Base-by-base conservation (phyloP, 345 rosid genomes). In the Camelina laxa region DNA sequence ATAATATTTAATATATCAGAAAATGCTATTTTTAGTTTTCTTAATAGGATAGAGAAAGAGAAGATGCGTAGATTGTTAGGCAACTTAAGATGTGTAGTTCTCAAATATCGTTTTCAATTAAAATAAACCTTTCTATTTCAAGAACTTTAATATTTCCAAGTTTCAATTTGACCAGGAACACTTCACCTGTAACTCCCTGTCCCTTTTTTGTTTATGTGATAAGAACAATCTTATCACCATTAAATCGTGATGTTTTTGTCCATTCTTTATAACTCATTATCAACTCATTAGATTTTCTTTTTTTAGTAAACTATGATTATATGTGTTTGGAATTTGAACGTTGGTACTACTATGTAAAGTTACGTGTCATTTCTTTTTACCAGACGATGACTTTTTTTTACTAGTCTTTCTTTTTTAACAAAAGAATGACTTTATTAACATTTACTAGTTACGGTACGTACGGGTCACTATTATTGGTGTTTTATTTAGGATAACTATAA, bases 151-250 rank as follows among this genome's bases (percentile, higher is more conserved):
- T 54, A 76, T 69, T 69, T 69, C 65, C 70, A 69, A 69, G 80
- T 62, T 76, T 69, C 70, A 76, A 69, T 76, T 76, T 76, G 80
- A 76, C 80, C 75, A 76, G 80, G 58, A 69, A 76, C 80, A 69
- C 80, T 76, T 76, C 80, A 76, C 60, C 75, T 69, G 65, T 61
- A 67, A 60, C 80, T 54, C 65, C 70, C 42, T 60, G 70, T 44
- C 80, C 75, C 31, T 69, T 24, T 75, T 68, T 44, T 19, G 63
- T 55, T 54, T 19, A 44, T 61, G 75, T 54, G 80, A 76, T 69
- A 76, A 69, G 80, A 76, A 21, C 35, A 16, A 31, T 70, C 79
- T 75, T 75, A 75, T 75, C 80, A 60, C 74, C 79, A 69, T 53
- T 69, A 61, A 39, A 42, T 69, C 6, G 11, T 63, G 70, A 69